Base-by-base conservation (phyloP, 441 rosid species). In the Monsonia emarginata region DNA sequence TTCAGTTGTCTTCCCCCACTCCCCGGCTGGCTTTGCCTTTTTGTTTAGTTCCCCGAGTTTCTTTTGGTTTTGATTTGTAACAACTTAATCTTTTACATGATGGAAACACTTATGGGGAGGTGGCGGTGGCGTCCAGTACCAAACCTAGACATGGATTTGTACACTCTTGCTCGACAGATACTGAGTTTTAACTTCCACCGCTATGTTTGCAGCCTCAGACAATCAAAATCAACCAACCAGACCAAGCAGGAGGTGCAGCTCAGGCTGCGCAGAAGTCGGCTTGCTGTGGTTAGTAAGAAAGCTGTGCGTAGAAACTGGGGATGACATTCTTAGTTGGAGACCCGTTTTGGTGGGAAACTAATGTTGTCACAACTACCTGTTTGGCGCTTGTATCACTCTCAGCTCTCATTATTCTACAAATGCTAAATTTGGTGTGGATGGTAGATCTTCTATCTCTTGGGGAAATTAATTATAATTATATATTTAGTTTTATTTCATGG, bases 161-260 rank as follows among this genome's bases (percentile, higher is more conserved):
- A n/a, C n/a, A n/a, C n/a, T 1, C 32, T 25, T 6, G 32, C 34
- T 0, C 7, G 7, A 26, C 42, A 9, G n/a, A 3, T 24, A 27
- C 16, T 19, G 19, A 31, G 31, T 57, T 50, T 52, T n/a, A 21
- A 28, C 26, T n/a, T 61, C 18, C 58, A 70, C 4, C 11, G 68
- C 65, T 48, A 8, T 3, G 25, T n/a, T 66, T 82, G 82, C 85
- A 88, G 96, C 95, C 96, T 25, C 91, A 85, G 73, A 82, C 92
- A 11, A 86, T 93, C 83, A 90, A 77, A 77, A 88, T 93, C 69
- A 93, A 86, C 84, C 97, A 87, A 67, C 71, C 83, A 8, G 90
- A 90, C 65, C 85, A 84, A 66, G 79, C 87, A 38, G 84, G 77
- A 14, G 84, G 87, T 27, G 73, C 82, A 11, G 66, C 83, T 27